Percentiles rank a stretch among this genome's conserved stretches.
phyloP scores from a whole-genome alignment of 2,329 filamentous ascomycete genomes.

The Phoma herbarum region DNA sequence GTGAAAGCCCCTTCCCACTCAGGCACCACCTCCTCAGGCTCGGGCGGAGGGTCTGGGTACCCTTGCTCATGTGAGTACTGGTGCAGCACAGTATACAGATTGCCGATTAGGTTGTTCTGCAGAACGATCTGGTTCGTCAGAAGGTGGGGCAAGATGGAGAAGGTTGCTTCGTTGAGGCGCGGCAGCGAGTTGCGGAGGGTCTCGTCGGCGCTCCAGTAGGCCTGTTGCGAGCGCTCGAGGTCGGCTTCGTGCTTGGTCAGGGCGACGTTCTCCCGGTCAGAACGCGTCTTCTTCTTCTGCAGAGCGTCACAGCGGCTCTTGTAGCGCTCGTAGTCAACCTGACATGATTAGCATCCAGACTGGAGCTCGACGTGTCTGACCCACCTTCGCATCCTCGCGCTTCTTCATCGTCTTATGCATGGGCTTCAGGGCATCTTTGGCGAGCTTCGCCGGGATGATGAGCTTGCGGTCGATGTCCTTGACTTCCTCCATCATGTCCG shows the following conservation, averaged over 20 bases:
- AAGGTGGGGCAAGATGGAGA: slow-evolving; percentile 77
- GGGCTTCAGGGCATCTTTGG: slow-evolving; percentile 73
- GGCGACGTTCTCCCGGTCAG: slow-evolving; percentile 75
- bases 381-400: slow-evolving; percentile 77
- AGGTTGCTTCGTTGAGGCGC: slow-evolving; percentile 73
- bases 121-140: slow-evolving; percentile 75
- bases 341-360: slow-evolving; percentile 23
- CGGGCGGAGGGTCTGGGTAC: slow-evolving; percentile 75
- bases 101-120: slow-evolving; percentile 78
- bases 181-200: slow-evolving; percentile 77
- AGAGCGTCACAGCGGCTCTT: slow-evolving; percentile 75
- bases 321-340: slow-evolving; percentile 81
- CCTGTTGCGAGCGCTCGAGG: slow-evolving; percentile 70
- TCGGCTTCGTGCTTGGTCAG: slow-evolving; percentile 77
- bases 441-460: slow-evolving; percentile 73
- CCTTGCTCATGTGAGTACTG: slow-evolving; percentile 74
- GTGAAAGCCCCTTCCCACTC: slow-evolving; percentile 71
- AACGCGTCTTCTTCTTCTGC: slow-evolving; percentile 73
- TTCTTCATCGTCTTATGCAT: slow-evolving; percentile 87
- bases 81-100: slow-evolving; percentile 80
- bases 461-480: slow-evolving; percentile 74
- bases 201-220: slow-evolving; percentile 78
- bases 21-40: slow-evolving; percentile 74
- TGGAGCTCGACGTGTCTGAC: neutral
- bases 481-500: slow-evolving; percentile 76